These are phyloP conservation scores for Eutrema salsugineum DNA, from an alignment of 441 rosid species.

Conservation along the genomic window DNA sequence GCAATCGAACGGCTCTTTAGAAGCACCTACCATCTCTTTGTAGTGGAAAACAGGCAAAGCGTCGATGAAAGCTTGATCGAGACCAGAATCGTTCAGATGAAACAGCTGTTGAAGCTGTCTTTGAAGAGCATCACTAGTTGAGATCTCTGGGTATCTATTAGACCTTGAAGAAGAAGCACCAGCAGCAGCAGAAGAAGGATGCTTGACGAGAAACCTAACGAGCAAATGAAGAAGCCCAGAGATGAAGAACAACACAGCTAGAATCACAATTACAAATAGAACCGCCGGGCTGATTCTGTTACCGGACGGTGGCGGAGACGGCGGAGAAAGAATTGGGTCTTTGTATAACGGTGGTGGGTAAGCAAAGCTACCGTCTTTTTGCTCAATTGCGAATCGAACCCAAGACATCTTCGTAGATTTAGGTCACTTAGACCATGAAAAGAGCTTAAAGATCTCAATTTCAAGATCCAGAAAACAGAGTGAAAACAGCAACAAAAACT, in stretches of 20 bases:
- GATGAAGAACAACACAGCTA: constrained; percentile 65
- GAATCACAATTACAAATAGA: constrained; percentile 53
- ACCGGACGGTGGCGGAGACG: constrained; percentile 46
- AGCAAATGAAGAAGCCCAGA: constrained; percentile 69
- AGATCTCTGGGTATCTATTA: constrained; percentile 52
- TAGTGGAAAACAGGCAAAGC: constrained; percentile 69
- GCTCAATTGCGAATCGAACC: constrained; percentile 60
- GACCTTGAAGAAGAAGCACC: constrained; percentile 52
- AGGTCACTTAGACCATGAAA: neutral
- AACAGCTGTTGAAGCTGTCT: constrained; percentile 74
- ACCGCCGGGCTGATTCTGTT: constrained; percentile 68
- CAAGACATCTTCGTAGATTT: constrained; percentile 46
- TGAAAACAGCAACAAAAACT: constrained; percentile 10
- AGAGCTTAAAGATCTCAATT: neutral
- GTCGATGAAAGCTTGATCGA: constrained; percentile 71
- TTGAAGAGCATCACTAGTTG: constrained; percentile 59
- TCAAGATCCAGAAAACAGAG: constrained; percentile 14
- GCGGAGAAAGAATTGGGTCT: constrained; percentile 44
- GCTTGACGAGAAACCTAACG: constrained; percentile 67
- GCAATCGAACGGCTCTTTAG: constrained; percentile 65
- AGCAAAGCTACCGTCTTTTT: constrained; percentile 55
- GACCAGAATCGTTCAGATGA: constrained; percentile 71
- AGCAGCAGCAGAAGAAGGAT: constrained; percentile 60
- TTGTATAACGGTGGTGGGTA: constrained; percentile 59
- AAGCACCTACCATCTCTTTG: constrained; percentile 50